A percentile compares a stretch with the other conserved stretches of the same genome.
Evolutionary conservation across 495 filamentous ascomycete species (phyloP).

Genomic region (Hapsidospora chrysogenum): DNA sequence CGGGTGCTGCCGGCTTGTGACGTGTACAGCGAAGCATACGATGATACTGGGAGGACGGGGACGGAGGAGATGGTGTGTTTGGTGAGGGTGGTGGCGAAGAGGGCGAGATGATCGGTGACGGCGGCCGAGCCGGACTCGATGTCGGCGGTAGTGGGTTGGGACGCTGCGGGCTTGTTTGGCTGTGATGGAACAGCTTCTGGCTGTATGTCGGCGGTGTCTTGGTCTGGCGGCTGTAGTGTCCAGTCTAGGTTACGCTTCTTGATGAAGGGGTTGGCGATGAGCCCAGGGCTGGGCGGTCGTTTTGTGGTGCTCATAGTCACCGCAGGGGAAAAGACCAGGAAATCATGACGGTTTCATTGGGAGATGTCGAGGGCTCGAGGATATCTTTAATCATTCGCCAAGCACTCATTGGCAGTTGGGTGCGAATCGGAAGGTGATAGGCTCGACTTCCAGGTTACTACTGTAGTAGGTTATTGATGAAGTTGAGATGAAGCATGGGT

Average conservation of each 20-base stretch:
- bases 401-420: no score
- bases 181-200: background rate
- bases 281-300: background rate
- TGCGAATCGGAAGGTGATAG: no score
- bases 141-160: slow-evolving; percentile 16
- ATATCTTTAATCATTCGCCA: no score
- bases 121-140: slow-evolving; percentile 40
- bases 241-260: slow-evolving; percentile 19
- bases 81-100: slow-evolving; percentile 28
- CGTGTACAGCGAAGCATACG: slow-evolving; percentile 36
- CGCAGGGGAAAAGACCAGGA: background rate
- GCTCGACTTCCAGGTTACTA: no score
- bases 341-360: background rate
- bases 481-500: no score
- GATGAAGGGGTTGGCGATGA: slow-evolving; percentile 10
- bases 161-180: background rate
- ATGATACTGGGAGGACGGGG: slow-evolving; percentile 24
- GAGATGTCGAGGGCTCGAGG: no score
- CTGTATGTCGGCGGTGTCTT: slow-evolving; percentile 3
- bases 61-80: slow-evolving; percentile 7
- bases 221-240: slow-evolving; percentile 9
- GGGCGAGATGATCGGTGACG: slow-evolving; percentile 34
- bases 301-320: no score
- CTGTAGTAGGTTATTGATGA: no score
- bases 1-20: slow-evolving; percentile 21